Evolutionary conservation across 1,284 basidiomycete species (phyloP), one percentile per base, ranked within the genome.

Genomic region (Melampsora larici-populina): DNA sequence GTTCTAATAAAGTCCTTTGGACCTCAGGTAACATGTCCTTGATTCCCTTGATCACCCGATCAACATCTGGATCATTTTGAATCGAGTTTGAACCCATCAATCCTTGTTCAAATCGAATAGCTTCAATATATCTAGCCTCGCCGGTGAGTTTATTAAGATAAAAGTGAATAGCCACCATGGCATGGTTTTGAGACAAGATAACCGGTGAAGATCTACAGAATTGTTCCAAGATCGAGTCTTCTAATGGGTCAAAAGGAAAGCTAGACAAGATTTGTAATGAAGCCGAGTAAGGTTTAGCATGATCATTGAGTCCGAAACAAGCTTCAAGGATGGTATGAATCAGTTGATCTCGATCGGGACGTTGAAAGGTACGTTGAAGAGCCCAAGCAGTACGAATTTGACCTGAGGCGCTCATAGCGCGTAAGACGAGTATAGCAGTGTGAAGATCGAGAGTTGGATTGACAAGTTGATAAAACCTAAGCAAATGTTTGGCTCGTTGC

Each of bases 301-400:
- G 21, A 26, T 75, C 73, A 55, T 75, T 75, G n/a, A 75, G 73
- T 60, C 73, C 73, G 43, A 75, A 75, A 31, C 64, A 67, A n/a
- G 73, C 43, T 60, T 68, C 64, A 33, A 68, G 68, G 24, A 75
- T 60, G 24, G 40, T 67, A 36, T 33, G 31, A 15, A 75, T 49
- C 46, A 75, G 65, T 36, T 29, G 24, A 36, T 75, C 64, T 13
- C 73, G 73, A 13, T 75, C 65, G 21, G 55, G 64, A 51, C 55
- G 49, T 31, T 36, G 33, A 48, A 65, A 75, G 1, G 65, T 67
- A 24, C 73, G 65, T 49, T 75, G 73, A 68, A 75, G 73, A 68
- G 46, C 36, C 73, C 73, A 75, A 29, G 73, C 73, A n/a, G 73
- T 40, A 26, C 65, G 73, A n/a, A 75, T 31, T 36, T 75, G 48